Conservation (phyloP, 2,329 filamentous ascomycete species). For the Sphaerulina musiva region DNA sequence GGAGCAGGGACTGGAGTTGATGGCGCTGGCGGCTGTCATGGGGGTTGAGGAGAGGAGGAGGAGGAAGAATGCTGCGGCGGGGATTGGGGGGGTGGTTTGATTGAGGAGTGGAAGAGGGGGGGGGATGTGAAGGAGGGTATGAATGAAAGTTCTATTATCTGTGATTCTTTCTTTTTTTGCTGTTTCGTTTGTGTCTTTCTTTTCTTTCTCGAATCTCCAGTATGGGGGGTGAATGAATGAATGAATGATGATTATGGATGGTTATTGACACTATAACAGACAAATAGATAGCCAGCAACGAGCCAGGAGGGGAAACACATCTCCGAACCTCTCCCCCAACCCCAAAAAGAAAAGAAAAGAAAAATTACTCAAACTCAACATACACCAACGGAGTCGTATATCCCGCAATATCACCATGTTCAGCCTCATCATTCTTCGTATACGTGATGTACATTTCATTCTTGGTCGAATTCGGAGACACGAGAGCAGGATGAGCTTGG, state of each 20-base stretch:
- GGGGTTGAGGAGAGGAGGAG: conserved; percentile 11
- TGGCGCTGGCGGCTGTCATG: conserved; percentile 10
- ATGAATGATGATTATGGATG: too few relatives aligned
- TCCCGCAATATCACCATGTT: conserved; percentile 5
- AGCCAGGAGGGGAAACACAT: too few relatives aligned
- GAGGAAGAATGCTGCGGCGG: conserved; percentile 2
- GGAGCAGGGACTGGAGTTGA: conserved; percentile 9
- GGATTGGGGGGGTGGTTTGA: background rate
- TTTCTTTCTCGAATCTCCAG: too few relatives aligned
- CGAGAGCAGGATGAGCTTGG: conserved; percentile 18
- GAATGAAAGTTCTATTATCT: too few relatives aligned
- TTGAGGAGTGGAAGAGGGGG: background rate
- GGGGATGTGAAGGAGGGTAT: too few relatives aligned
- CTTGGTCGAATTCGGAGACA: conserved; percentile 7
- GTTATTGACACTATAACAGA: too few relatives aligned
- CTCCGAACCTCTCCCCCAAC: too few relatives aligned
- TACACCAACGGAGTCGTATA: conserved; percentile 18
- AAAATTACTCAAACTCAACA: conserved; percentile 16
- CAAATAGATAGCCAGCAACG: too few relatives aligned
- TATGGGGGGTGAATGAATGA: too few relatives aligned
- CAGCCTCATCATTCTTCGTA: conserved; percentile 16
- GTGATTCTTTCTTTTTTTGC: too few relatives aligned
- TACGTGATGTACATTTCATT: conserved; percentile 19
- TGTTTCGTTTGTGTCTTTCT: too few relatives aligned
- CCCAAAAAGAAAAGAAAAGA: too few relatives aligned